phyloP scores from a whole-genome alignment of 495 filamentous ascomycete genomes.

The Aspergillus sclerotiicarbonarius region DNA sequence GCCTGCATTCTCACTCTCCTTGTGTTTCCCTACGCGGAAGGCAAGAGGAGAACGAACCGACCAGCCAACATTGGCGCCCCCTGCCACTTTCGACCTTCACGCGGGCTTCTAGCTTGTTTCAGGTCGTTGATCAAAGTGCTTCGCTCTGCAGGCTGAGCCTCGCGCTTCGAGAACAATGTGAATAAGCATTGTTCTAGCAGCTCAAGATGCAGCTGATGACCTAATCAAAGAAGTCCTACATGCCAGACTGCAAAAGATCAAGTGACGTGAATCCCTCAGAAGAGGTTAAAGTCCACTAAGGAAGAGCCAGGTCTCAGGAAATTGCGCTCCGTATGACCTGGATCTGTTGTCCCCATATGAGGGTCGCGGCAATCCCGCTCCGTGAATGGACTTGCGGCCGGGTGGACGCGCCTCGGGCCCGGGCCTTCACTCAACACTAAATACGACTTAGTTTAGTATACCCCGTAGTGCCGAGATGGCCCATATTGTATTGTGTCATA shows the following conservation, averaged over 20 bases:
- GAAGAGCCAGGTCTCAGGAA: background rate
- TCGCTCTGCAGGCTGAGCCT: background rate
- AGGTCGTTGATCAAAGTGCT: slow-evolving; percentile 4
- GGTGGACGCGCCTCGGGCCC: background rate
- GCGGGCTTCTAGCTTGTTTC: slow-evolving; percentile 6
- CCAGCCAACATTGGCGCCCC: background rate
- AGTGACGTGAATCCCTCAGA: background rate
- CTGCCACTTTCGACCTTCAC: background rate
- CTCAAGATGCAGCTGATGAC: background rate
- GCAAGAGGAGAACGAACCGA: background rate
- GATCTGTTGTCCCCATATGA: background rate
- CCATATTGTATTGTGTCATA: background rate
- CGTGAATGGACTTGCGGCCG: background rate
- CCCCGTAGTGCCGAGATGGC: background rate
- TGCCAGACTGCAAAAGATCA: background rate
- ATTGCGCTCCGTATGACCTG: background rate
- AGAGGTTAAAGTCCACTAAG: background rate
- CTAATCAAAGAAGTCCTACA: background rate
- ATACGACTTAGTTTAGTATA: background rate
- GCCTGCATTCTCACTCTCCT: background rate
- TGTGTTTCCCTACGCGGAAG: background rate
- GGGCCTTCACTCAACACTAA: background rate
- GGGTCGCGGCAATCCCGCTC: background rate
- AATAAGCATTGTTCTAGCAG: background rate
- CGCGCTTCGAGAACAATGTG: slow-evolving; percentile 5